phyloP scores from a whole-genome alignment of 2,329 filamentous ascomycete genomes.

The Lecanicillium sp. region DNA sequence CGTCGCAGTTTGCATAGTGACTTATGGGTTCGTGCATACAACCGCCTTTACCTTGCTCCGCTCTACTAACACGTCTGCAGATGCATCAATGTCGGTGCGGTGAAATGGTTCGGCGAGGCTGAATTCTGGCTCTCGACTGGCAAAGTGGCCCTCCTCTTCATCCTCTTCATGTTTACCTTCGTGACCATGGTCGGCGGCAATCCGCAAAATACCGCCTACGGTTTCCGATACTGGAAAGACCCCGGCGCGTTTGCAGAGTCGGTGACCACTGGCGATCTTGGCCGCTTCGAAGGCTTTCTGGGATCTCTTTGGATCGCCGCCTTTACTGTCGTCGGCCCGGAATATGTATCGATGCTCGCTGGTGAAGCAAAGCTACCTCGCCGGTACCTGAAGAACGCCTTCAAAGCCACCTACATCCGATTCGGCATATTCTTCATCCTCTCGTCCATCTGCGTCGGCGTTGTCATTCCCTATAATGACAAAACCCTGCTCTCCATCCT shows the following conservation, averaged over 20 bases:
- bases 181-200: constrained; percentile 74
- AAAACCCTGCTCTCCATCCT: constrained; percentile 44
- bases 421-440: constrained; percentile 65
- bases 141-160: constrained; percentile 59
- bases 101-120: constrained; percentile 59
- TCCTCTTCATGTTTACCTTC: constrained; percentile 65
- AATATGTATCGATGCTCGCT: constrained; percentile 61
- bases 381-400: constrained; percentile 57
- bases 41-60: too few relatives aligned
- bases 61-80: too few relatives aligned
- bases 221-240: constrained; percentile 58
- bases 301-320: constrained; percentile 56
- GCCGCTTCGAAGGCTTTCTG: constrained; percentile 63
- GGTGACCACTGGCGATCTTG: constrained; percentile 51
- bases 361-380: constrained; percentile 61
- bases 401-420: constrained; percentile 66
- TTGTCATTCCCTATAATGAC: constrained; percentile 59
- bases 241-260: constrained; percentile 39
- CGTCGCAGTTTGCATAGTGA: constrained; percentile 45
- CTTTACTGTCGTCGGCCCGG: constrained; percentile 58
- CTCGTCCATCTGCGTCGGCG: constrained; percentile 59
- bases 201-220: constrained; percentile 58
- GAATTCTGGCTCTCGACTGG: constrained; percentile 61
- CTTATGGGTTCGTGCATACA: constrained; percentile 44
- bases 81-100: constrained; percentile 55